A percentile compares a stretch with the other conserved stretches of the same genome.
Evolutionary conservation across 768 basidiomycete species (phyloP).

Genomic region (Royoungia palumana): DNA sequence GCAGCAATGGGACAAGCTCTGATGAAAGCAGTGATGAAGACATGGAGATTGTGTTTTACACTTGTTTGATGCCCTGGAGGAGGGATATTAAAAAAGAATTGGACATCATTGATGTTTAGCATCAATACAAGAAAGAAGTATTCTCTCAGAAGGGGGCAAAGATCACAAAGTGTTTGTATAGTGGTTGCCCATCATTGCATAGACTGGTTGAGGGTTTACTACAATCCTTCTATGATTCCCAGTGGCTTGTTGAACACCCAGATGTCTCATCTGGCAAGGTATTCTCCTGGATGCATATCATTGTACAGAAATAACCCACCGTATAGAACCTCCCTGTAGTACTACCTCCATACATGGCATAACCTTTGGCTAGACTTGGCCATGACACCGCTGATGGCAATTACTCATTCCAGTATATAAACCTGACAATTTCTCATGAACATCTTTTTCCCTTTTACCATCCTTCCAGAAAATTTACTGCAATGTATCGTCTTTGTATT

Average conservation of each 20-base stretch:
- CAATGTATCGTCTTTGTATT: no score
- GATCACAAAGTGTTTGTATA: neutral
- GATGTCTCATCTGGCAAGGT: neutral
- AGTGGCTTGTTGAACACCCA: neutral
- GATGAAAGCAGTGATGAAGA: constrained; percentile 6
- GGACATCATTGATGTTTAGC: constrained; percentile 1
- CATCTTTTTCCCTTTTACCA: no score
- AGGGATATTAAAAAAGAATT: constrained; percentile 4
- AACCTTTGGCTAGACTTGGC: no score
- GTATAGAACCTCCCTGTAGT: no score
- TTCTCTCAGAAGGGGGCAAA: constrained; percentile 4
- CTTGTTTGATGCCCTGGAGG: neutral
- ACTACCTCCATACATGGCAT: no score
- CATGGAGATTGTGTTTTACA: neutral
- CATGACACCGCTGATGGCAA: no score
- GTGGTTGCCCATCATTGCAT: neutral
- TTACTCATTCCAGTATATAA: no score
- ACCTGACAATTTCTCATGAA: no score
- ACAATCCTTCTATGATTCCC: neutral
- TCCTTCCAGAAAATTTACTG: no score
- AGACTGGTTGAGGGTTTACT: neutral
- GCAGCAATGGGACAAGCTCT: constrained; percentile 7
- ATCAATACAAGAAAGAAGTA: neutral
- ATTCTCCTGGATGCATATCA: neutral
- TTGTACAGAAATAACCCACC: neutral